Base-by-base conservation (phyloP, 2,329 filamentous ascomycete genomes). In the Aspergillus sclerotialis region DNA sequence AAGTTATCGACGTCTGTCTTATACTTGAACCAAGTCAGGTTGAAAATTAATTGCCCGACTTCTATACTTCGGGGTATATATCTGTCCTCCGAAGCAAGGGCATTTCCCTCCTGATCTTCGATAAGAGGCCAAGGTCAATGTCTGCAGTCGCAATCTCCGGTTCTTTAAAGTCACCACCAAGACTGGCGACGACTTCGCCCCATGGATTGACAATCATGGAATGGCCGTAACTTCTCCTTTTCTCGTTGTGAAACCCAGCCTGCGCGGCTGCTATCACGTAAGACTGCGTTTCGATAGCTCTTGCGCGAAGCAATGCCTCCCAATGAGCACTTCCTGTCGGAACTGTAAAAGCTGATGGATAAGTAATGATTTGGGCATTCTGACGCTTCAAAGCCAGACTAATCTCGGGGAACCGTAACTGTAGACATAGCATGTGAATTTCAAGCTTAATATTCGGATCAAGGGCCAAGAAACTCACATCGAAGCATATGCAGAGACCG, bases 211-310 rank as follows among this genome's bases (percentile, higher is more conserved):
- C 72, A 30, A 93, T 82, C 67, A 94, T 78, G 48, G 83, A 85
- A 56, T 86, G 82, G 0, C 90, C 90, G 63, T 92, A 94, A 60
- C 85, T 93, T 17, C 75, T 73, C 38, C 90, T 70, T 61, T 80
- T 86, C 42, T 78, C 76, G 48, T 87, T 88, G 55, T 82, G 87
- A 24, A 67, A 59, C 1, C 88, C 89, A 14, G 76, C 75, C 61
- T 95, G 89, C 25, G 88, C 90, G 1, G 89, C 81, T 7, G 89
- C 90, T 40, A 95, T 67, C 2, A 95, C 80, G 68, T 85, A 96
- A 36, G 79, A 78, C 63, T 95, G 84, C 12, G 82, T 87, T 68
- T 95, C 90, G 40, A 95, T 86, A 7, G 90, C 90, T 30, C 90
- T 71, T 3, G 86, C 80, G 17, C 84, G 71, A 10, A 95, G 67